Base-by-base conservation (phyloP, 345 rosid species). In the Durio zibethinus region DNA sequence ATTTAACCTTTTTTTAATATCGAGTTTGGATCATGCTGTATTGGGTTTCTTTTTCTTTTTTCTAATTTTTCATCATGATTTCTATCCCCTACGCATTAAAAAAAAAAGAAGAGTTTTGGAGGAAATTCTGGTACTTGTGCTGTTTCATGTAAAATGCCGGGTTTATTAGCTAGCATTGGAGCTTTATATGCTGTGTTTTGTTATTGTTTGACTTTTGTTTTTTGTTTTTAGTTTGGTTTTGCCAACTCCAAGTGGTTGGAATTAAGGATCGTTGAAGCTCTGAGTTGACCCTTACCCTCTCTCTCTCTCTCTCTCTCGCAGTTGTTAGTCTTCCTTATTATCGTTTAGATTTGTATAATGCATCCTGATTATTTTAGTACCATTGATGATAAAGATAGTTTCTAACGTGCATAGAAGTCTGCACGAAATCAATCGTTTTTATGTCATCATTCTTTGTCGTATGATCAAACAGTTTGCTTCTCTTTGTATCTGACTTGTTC, bases 261-360 rank as follows among this genome's bases (percentile, higher is more conserved):
- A 74, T 62, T 50, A 76, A 76, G 61, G 29, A 62, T 73, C 77
- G n/a, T 52, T 47, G 33, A 73, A 33, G 75, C 53, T 52, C 52
- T 40, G 50, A 73, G 69, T 74, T 74, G 74, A 74, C 69, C 48
- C 31, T 69, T 54, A 15, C 2, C 21, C 12, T 45, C 2, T 8
- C 8, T 18, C 27, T 40, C 1, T 38, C 0, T 65, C 15, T 38
- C 12, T 36, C 4, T 36, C 2, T 9, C 29, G 1, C 11, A 4
- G 53, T 43, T 25, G 52, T n/a, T 66, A 23, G 14, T 67, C n/a
- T 23, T 42, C n/a, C 43, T 67, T 43, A n/a, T 66, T 66, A 67
- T 42, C 35, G 23, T 21, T 40, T 11, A 43, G 25, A 0, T 43
- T 42, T 67, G 73, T 42, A n/a, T 23, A 29, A 66, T 48, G 45